phyloP scores from a whole-genome alignment of 805 yeast species.

The Candida alai region DNA sequence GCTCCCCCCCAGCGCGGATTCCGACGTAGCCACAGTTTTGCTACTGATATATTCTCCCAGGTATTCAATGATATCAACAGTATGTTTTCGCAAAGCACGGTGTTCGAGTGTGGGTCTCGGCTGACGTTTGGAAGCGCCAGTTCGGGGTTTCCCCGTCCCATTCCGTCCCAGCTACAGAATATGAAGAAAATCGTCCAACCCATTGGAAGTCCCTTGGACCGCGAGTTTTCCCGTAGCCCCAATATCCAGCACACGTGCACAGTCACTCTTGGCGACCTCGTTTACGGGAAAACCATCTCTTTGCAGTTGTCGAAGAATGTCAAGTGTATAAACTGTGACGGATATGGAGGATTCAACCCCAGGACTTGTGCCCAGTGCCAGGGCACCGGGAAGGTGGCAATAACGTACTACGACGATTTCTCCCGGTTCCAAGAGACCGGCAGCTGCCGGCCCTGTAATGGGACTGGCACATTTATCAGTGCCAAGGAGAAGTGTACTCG shows the following conservation, averaged over 20 bases:
- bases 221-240: slow-evolving; percentile 36
- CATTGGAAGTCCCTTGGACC: slow-evolving; percentile 11
- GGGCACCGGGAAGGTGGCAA: slow-evolving; percentile 46
- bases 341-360: slow-evolving; percentile 46
- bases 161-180: slow-evolving; percentile 5
- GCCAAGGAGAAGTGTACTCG: slow-evolving; percentile 20
- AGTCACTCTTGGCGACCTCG: slow-evolving; percentile 53
- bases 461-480: slow-evolving; percentile 26
- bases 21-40: slow-evolving; percentile 8
- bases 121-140: slow-evolving; percentile 2
- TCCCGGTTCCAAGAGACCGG: slow-evolving; percentile 37
- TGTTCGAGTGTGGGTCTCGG: slow-evolving; percentile 4
- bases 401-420: slow-evolving; percentile 39
- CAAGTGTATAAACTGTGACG: slow-evolving; percentile 48
- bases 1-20: slow-evolving; percentile 4
- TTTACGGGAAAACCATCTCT: slow-evolving; percentile 53
- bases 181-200: slow-evolving; percentile 21
- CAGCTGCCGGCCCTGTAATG: slow-evolving; percentile 31
- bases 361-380: slow-evolving; percentile 33
- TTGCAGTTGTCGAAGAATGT: slow-evolving; percentile 50
- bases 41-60: slow-evolving; percentile 32
- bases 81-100: slow-evolving; percentile 14
- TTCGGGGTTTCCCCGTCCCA: too few relatives aligned
- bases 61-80: slow-evolving; percentile 33
- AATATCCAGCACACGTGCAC: slow-evolving; percentile 54